Conservation (phyloP, 2,329 filamentous ascomycete species). For the Clonostachys chloroleuca region DNA sequence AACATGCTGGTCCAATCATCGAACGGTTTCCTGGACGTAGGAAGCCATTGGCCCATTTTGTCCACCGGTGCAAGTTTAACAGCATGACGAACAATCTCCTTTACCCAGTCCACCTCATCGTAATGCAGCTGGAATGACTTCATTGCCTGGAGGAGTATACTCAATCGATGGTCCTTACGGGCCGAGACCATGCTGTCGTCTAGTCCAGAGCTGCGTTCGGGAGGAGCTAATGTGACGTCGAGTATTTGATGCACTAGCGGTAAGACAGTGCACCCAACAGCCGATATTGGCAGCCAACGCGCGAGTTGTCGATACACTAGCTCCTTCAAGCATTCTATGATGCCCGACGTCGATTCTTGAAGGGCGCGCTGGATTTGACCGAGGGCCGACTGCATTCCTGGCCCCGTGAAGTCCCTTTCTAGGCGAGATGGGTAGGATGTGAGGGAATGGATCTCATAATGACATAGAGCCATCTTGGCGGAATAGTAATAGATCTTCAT, state of each 20-base stretch:
- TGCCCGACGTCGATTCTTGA: conserved; percentile 34
- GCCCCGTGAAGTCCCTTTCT: conserved; percentile 7
- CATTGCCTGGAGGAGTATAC: conserved; percentile 39
- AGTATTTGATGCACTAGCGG: conserved; percentile 24
- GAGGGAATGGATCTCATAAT: conserved; percentile 40
- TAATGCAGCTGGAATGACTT: conserved; percentile 38
- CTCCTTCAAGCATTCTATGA: conserved; percentile 40
- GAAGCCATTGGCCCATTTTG: conserved; percentile 4
- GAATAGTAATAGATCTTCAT: conserved; percentile 49
- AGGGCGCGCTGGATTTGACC: conserved; percentile 36
- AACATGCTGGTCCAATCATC: conserved; percentile 36
- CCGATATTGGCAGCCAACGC: conserved; percentile 41
- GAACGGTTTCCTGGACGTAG: conserved; percentile 12
- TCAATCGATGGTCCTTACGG: conserved; percentile 35
- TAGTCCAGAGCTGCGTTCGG: conserved; percentile 13
- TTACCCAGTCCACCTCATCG: conserved; percentile 38
- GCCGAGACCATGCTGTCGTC: conserved; percentile 25
- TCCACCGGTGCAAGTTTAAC: conserved; percentile 25
- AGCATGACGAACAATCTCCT: conserved; percentile 35
- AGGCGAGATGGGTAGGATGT: conserved; percentile 25
- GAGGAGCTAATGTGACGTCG: conserved; percentile 23
- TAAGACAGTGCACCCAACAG: conserved; percentile 26
- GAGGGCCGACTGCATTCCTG: conserved; percentile 24
- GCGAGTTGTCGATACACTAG: conserved; percentile 36
- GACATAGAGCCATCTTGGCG: conserved; percentile 32